Percentiles rank a stretch among this genome's conserved stretches.
These are phyloP conservation scores for Nakaseomyces sp. DNA, from an alignment of 1,139 yeast genomes.

Conservation along the genomic window DNA sequence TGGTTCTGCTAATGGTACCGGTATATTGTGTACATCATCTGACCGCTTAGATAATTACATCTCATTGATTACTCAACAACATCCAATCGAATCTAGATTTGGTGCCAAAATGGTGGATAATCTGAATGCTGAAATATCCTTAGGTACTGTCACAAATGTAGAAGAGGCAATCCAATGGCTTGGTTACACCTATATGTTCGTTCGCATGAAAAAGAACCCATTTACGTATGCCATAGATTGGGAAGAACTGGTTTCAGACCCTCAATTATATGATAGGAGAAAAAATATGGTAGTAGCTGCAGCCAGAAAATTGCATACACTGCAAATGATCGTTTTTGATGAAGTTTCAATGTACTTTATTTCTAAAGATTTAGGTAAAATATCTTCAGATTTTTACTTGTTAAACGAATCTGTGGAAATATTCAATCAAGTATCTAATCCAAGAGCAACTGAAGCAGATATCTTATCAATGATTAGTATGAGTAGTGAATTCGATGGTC, in stretches of 20 bases:
- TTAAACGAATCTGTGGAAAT: conserved; percentile 80
- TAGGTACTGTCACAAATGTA: conserved; percentile 90
- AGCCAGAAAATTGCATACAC: conserved; percentile 68
- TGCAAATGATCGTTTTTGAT: conserved; percentile 92
- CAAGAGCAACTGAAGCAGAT: conserved; percentile 87
- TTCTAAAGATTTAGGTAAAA: conserved; percentile 84
- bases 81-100: conserved; percentile 86
- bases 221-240: conserved; percentile 89
- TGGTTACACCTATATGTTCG: conserved; percentile 90
- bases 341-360: conserved; percentile 73
- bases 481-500: conserved; percentile 90
- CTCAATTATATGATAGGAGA: conserved; percentile 63
- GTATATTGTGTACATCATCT: conserved; percentile 75
- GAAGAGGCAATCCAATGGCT: conserved; percentile 96
- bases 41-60: conserved; percentile 82
- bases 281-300: conserved; percentile 69
- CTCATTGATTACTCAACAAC: conserved; percentile 82
- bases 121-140: conserved; percentile 87
- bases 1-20: conserved; percentile 78
- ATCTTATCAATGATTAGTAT: conserved; percentile 79
- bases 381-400: conserved; percentile 89
- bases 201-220: conserved; percentile 91
- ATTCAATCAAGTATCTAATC: conserved; percentile 76
- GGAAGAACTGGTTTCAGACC: conserved; percentile 78
- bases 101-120: conserved; percentile 78